These are phyloP conservation scores for Tolypocladium pustulatum DNA, from an alignment of 2,329 filamentous ascomycete genomes.

Conservation along the genomic window DNA sequence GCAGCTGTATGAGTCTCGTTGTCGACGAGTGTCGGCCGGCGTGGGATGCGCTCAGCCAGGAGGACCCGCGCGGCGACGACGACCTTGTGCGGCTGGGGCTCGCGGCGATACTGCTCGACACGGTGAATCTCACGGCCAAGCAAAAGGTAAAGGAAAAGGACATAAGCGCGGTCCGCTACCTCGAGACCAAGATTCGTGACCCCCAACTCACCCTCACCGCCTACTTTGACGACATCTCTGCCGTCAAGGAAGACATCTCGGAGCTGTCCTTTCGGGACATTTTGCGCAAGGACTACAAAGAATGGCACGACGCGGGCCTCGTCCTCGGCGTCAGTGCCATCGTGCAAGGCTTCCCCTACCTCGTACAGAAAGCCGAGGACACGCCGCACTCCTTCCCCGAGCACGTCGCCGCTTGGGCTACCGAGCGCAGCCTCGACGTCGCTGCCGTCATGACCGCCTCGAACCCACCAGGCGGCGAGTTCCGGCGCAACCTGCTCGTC, in stretches of 20 bases:
- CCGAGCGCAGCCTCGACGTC: conserved; percentile 50
- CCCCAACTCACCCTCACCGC: conserved; percentile 36
- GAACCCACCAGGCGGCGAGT: conserved; percentile 35
- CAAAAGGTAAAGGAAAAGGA: conserved; percentile 59
- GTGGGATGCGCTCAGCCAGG: conserved; percentile 43
- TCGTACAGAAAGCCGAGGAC: conserved; percentile 41
- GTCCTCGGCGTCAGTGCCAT: conserved; percentile 58
- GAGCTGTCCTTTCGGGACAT: conserved; percentile 53
- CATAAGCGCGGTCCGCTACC: conserved; percentile 41
- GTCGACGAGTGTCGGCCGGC: conserved; percentile 43
- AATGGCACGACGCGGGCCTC: conserved; percentile 51
- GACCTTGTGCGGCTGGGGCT: conserved; percentile 58
- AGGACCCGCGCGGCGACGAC: conserved; percentile 31
- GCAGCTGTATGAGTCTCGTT: conserved; percentile 65
- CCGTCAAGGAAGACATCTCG: conserved; percentile 59
- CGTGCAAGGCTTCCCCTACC: conserved; percentile 50
- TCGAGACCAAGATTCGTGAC: conserved; percentile 38
- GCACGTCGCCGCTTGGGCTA: conserved; percentile 40
- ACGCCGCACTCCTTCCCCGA: conserved; percentile 33
- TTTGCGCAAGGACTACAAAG: conserved; percentile 75
- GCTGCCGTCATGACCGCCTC: conserved; percentile 61
- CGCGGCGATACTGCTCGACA: conserved; percentile 65
- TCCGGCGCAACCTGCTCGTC: conserved; percentile 57
- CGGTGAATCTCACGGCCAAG: conserved; percentile 49
- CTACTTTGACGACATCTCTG: conserved; percentile 50